Evolutionary conservation across 2,329 filamentous ascomycete species (phyloP), one percentile per base, ranked within the genome.

Genomic region (Phoma sp.): DNA sequence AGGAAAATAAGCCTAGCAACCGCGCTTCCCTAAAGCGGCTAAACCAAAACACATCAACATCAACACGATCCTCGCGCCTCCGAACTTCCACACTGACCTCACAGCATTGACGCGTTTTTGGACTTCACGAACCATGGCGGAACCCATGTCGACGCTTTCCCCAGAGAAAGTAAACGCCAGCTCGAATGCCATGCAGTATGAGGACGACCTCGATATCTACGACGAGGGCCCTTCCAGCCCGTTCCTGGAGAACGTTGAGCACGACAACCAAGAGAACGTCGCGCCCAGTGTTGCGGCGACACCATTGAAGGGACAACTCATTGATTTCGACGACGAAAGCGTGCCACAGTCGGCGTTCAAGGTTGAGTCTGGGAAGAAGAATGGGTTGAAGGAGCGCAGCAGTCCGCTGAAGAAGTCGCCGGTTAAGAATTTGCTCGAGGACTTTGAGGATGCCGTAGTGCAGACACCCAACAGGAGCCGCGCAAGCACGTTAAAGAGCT

Each of bases 151-250:
- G 14, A 51, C 56, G 21, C 53, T 72, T 34, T 72, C 68, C 11
- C 63, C 69, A 6, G 65, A 69, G 48, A 69, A 68, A 49, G 46
- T 68, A n/a, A 71, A 69, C 45, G 55, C 66, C n/a, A 49, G 55
- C 33, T 50, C 64, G 4, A 55, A 62, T 32, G 45, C 57, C 10
- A 63, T 65, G 38, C 49, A 50, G 18, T 60, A 56, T 18, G 65
- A 67, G 30, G 69, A 72, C 48, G 70, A 73, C 25, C 64, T 71
- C 25, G 72, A 74, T 37, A 74, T 73, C 40, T 76, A 70, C 66
- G 70, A 78, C 58, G 72, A 78, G 15, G 74, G 73, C 20, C 76
- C 76, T 5, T 81, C 78, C 49, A 82, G 80, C 30, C 80, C 80
- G 12, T 82, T 81, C 62, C 65, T 79, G n/a, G 69, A 75, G 34